Evolutionary conservation across 1,139 yeast genomes (phyloP).

Genomic region (Magnusiomyces suaveolens): DNA sequence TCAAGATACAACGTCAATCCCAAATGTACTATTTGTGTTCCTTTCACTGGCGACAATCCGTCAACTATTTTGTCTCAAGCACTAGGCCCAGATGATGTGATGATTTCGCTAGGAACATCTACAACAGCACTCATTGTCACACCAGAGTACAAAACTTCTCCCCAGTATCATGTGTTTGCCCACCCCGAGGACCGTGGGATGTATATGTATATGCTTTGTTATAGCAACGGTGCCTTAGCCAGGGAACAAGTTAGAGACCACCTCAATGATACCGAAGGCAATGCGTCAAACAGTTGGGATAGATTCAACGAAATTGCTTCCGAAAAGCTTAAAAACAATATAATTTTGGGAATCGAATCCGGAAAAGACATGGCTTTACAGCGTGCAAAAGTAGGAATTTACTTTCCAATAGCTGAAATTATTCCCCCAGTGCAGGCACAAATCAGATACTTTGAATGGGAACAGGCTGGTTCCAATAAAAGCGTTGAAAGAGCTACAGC

Average conservation of each 20-base stretch:
- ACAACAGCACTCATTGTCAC: conserved; percentile 81
- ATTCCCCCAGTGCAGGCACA: conserved; percentile 42
- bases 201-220: conserved; percentile 93
- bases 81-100: conserved; percentile 60
- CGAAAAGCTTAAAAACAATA: conserved; percentile 23
- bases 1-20: conserved; percentile 46
- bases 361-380: background rate
- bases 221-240: conserved; percentile 84
- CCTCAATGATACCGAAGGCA: conserved; percentile 34
- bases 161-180: conserved; percentile 73
- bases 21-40: conserved; percentile 48
- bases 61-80: conserved; percentile 84
- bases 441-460: background rate
- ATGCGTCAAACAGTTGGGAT: conserved; percentile 42
- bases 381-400: conserved; percentile 51
- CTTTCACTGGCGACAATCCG: conserved; percentile 83
- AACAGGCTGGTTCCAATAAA: too few relatives aligned
- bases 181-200: conserved; percentile 45
- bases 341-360: conserved; percentile 1
- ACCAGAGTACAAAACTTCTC: conserved; percentile 64
- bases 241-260: conserved; percentile 65
- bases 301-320: conserved; percentile 44
- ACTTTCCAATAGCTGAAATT: conserved; percentile 82
- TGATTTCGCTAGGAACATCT: conserved; percentile 79
- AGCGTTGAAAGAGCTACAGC: background rate